Evolutionary conservation across 306 rosid species (phyloP), one percentile per base, ranked within the genome.

Genomic region (Acacia crassicarpa): DNA sequence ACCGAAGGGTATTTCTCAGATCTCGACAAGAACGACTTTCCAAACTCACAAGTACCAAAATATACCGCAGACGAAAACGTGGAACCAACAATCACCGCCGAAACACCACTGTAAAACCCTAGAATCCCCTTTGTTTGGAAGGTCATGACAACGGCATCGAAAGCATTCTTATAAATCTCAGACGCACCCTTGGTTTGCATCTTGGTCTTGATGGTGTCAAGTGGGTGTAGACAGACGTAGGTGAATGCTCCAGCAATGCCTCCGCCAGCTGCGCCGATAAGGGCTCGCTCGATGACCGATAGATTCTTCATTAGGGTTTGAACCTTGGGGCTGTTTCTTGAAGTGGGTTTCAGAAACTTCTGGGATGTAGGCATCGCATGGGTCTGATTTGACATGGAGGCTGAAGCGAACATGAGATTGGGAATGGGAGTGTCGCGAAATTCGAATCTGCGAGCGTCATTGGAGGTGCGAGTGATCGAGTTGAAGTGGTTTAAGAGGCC

Each of bases 241-340:
- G 99, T 95, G 85, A 95, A 95, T n/a, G 99, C 99, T 1, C 99
- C 99, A 2, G 99, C 98, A 20, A 93, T 88, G 43, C 97, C 95
- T 0, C 99, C 99, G 2, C 88, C 99, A 9, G 79, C 92, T 0
- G 95, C 99, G 30, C 99, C 99, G 69, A 95, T 92, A 73, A 93
- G 82, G 38, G 98, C 93, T 4, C 98, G 94, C 30, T 95, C 99
- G 78, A 90, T 14, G 74, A 93, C 87, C n/a, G 99, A 72, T 56
- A 95, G 93, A 71, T 78, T 79, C 74, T 86, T 89, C 49, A 89
- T 66, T 6, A 93, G 82, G 67, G 87, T 30, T 46, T 87, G 89
- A 76, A 81, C 27, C 45, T 73, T 85, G 72, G 85, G 90, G 75
- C 14, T 35, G 81, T 51, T 65, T 44, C 20, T 69, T 11, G 86